Conservation (phyloP, 306 rosid species). For the Glycine soja region DNA sequence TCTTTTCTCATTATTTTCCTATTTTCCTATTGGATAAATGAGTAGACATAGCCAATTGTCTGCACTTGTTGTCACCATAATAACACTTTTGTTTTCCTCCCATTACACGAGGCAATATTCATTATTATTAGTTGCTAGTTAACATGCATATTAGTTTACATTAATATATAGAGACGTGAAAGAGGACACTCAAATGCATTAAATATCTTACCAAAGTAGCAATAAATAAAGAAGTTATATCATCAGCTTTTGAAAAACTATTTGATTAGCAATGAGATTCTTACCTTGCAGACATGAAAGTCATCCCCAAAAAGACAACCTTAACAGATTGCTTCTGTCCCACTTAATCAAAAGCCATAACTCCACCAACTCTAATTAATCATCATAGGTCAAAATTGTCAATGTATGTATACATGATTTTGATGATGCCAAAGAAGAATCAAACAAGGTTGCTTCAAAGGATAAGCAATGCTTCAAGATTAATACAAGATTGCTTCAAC, state of each 20-base stretch:
- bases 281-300: slow-evolving; percentile 96
- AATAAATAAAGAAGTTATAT: slow-evolving; percentile 13
- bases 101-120: neutral
- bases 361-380: slow-evolving; percentile 81
- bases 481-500: too few relatives aligned
- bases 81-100: too few relatives aligned
- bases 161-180: neutral
- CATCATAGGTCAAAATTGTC: slow-evolving; percentile 15
- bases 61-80: too few relatives aligned
- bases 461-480: too few relatives aligned
- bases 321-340: slow-evolving; percentile 92
- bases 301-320: slow-evolving; percentile 96
- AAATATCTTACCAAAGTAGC: slow-evolving; percentile 16
- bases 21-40: too few relatives aligned
- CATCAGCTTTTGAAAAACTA: slow-evolving; percentile 30
- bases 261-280: slow-evolving; percentile 41
- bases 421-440: too few relatives aligned
- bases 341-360: slow-evolving; percentile 97
- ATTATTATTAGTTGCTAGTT: slow-evolving; percentile 9
- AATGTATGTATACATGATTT: too few relatives aligned
- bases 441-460: too few relatives aligned
- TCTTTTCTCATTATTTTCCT: too few relatives aligned
- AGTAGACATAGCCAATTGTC: neutral
- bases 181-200: neutral
- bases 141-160: neutral